Evolutionary conservation across 2,329 filamentous ascomycete species (phyloP), one percentile per base, ranked within the genome.

Genomic region (Westerdykella ornata): DNA sequence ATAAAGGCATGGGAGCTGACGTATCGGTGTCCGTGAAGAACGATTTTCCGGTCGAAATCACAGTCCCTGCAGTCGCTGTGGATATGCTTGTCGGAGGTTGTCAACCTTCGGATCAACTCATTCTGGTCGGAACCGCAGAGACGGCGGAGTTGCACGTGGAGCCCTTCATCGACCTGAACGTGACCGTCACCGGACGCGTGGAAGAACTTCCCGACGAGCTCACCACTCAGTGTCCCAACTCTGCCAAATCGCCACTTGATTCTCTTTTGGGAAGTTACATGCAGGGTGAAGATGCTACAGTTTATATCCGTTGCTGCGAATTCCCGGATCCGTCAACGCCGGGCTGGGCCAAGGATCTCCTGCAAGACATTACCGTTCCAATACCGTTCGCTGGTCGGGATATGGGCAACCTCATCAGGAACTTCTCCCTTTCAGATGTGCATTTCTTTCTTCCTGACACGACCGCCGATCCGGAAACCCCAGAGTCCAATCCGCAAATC

Each of bases 61-160:
- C 79, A 16, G 72, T 96, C 15, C 92, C 92, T 11, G 73, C 84
- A 29, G 79, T 97, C 43, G 81, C 79, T 0, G 96, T 97, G 58
- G 82, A 89, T 48, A 80, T 97, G 20, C 72, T 95, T 35, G 82
- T 97, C 5, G 82, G 87, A 33, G 88, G 88, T 47, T 98, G 92
- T 66, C 73, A 77, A 18, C 72, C 77, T 3, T 71, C 78, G 16
- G 81, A 92, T 42, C 77, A 82, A 3, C 80, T 82, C 48, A 92
- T 98, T 54, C 73, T 80, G 49, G 76, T 97, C 41, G 89, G 87
- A 3, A 80, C 85, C 54, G 88, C 86, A 6, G 73, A 74, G 14
- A 94, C 87, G 1, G 74, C 76, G 14, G 68, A 73, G 30, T 70
- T 95, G 26, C 67, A 80, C 28, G 74, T 97, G 11, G 70, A 78